Evolutionary conservation across 2,329 filamentous ascomycete species (phyloP), one percentile per base, ranked within the genome.

Genomic region (Botryotinia convoluta): DNA sequence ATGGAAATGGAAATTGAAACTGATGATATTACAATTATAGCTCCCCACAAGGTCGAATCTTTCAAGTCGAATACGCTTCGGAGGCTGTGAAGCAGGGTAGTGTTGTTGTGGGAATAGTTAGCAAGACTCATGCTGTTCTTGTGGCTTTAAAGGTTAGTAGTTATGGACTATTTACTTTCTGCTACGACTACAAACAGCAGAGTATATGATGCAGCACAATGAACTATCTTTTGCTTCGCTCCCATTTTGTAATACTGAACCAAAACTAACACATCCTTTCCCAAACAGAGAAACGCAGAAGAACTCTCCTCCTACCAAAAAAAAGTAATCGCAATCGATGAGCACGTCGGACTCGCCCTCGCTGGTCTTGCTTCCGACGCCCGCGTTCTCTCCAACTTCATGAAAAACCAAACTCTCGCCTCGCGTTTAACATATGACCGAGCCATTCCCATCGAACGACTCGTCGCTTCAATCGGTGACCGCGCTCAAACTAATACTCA

Each of bases 281-380:
- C 26, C n/a, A 35, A 68, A 45, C 29, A 98, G 96, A 92, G 96
- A 85, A 98, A 98, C 82, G 96, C 96, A 83, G 96, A 99, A 89
- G 96, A 99, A 85, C 92, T 99, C 74, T 99, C 96, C 75, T 98
- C 96, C 70, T 99, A 99, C 89, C 96, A 99, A 86, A 98, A 98
- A 89, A 99, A 99, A 87, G 91, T 99, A 82, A 98, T 99, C 84
- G 90, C 92, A 80, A 92, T 99, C 85, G 96, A 99, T 84, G 93
- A 95, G 80, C 96, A 99, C 84, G 92, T 96, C 80, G 96, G 95
- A 78, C 91, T 99, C 81, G 94, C 95, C 80, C 97, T 99, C 80
- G 96, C 96, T 78, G 96, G 96, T 79, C 93, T 99, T 76, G 96
- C 96, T 78, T 98, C 95, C 74, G 96, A 99, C 84, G 96, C 95